These are phyloP conservation scores for Pseudopyricularia cyperi DNA, from an alignment of 2,329 filamentous ascomycete species.

Conservation along the genomic window DNA sequence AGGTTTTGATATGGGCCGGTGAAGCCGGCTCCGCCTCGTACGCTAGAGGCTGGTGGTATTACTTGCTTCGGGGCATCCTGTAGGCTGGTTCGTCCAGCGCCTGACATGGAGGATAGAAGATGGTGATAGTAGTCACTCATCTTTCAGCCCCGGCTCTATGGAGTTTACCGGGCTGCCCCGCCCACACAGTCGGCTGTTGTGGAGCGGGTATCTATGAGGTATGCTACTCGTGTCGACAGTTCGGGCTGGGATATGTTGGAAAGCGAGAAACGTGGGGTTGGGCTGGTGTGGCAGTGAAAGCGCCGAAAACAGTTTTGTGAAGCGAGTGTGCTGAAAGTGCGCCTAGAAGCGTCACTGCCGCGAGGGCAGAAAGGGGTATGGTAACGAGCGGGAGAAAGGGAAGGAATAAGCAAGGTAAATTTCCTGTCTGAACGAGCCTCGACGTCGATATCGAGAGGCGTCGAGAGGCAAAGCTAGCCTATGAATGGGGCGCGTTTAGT, in stretches of 20 bases:
- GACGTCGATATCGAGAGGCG: neutral
- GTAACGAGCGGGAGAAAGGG: neutral
- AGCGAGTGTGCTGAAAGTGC: neutral
- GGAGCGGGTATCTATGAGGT: neutral
- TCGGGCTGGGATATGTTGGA: neutral
- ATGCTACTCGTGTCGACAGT: neutral
- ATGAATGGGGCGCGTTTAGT: neutral
- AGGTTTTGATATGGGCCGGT: conserved; percentile 30
- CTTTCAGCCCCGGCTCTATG: neutral
- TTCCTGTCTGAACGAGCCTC: neutral
- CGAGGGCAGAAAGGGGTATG: neutral
- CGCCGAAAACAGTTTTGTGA: neutral
- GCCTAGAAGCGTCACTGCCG: neutral
- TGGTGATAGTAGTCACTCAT: conserved; percentile 47
- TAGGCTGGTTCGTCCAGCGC: conserved; percentile 16
- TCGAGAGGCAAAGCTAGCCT: neutral
- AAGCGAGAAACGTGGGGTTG: neutral
- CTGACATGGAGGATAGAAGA: conserved; percentile 39
- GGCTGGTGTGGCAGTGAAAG: neutral
- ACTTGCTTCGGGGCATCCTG: conserved; percentile 23
- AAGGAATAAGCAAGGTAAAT: neutral
- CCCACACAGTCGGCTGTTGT: neutral
- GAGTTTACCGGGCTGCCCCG: neutral
- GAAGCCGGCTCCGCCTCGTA: conserved; percentile 19
- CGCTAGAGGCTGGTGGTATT: conserved; percentile 13